Conservation (phyloP, 495 filamentous ascomycete genomes). For the Sphaerosporella brunnea region DNA sequence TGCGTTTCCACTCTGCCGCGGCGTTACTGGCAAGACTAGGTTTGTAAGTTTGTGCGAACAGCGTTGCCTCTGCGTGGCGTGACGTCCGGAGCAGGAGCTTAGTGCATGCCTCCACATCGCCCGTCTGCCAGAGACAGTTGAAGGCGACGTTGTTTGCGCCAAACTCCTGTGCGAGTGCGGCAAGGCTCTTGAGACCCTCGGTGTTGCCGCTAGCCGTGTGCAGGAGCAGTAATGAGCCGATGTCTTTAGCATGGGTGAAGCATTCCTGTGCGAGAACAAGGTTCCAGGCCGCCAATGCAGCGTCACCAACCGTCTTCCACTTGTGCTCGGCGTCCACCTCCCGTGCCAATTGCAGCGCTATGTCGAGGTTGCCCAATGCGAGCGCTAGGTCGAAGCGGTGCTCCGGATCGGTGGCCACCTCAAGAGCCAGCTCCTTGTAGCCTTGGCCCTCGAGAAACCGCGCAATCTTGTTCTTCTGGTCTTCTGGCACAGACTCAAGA, state of each 20-base stretch:
- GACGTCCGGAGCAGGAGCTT: slow-evolving; percentile 62
- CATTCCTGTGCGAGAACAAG: slow-evolving; percentile 77
- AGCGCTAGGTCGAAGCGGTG: slow-evolving; percentile 93
- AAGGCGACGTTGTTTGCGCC: slow-evolving; percentile 85
- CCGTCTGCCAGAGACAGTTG: slow-evolving; percentile 71
- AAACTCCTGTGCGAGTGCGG: slow-evolving; percentile 51
- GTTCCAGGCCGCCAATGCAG: slow-evolving; percentile 74
- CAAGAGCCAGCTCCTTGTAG: slow-evolving; percentile 83
- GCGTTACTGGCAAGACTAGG: slow-evolving; percentile 55
- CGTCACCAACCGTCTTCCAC: slow-evolving; percentile 92
- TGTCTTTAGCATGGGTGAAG: slow-evolving; percentile 72
- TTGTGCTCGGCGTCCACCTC: slow-evolving; percentile 81
- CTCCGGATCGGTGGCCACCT: slow-evolving; percentile 89
- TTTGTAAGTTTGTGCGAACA: slow-evolving; percentile 89
- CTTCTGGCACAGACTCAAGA: slow-evolving; percentile 60
- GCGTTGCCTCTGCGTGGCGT: slow-evolving; percentile 62
- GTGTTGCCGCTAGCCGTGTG: slow-evolving; percentile 64
- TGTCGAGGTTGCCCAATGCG: slow-evolving; percentile 60
- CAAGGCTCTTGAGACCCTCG: slow-evolving; percentile 53
- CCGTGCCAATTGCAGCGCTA: slow-evolving; percentile 68
- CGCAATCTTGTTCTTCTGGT: slow-evolving; percentile 93
- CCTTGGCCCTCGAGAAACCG: slow-evolving; percentile 96
- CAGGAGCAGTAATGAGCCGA: slow-evolving; percentile 73
- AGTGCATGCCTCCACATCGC: slow-evolving; percentile 64
- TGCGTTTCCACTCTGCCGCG: slow-evolving; percentile 60